Conservation (phyloP, 2,329 filamentous ascomycete species). For the Dothistroma pini region DNA sequence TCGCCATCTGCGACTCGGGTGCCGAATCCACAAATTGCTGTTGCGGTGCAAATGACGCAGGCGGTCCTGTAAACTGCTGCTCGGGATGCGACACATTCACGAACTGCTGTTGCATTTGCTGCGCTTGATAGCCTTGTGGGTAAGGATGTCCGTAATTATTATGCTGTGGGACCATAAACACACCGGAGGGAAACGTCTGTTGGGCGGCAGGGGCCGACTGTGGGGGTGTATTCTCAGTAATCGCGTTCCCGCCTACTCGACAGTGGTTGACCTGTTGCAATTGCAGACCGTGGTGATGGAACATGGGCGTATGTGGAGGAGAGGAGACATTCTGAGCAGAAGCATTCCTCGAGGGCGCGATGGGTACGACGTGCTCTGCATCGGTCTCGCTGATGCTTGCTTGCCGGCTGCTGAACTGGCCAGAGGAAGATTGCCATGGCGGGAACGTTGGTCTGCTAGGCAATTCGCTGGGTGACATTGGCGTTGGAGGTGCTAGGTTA, state of each 20-base stretch:
- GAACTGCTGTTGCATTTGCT: constrained; percentile 23
- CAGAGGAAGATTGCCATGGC: constrained; percentile 39
- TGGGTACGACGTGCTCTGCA: constrained; percentile 26
- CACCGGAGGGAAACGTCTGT: constrained; percentile 41
- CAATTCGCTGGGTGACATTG: constrained; percentile 41
- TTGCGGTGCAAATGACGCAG: constrained; percentile 13
- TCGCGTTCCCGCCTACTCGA: constrained; percentile 32
- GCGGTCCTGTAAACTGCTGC: constrained; percentile 20
- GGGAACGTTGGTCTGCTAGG: constrained; percentile 31
- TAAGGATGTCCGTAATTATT: constrained; percentile 16
- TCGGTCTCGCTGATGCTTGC: constrained; percentile 40
- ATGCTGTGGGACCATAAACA: constrained; percentile 32
- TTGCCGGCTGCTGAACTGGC: constrained; percentile 35
- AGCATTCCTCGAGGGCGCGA: constrained; percentile 6
- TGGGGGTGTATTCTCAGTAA: constrained; percentile 47
- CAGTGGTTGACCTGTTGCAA: constrained; percentile 14
- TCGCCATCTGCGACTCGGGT: constrained; percentile 13
- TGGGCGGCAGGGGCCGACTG: constrained; percentile 51
- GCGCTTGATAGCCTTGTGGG: constrained; percentile 13
- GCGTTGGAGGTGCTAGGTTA: constrained; percentile 48
- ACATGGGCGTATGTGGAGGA: constrained; percentile 46
- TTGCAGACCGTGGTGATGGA: constrained; percentile 25
- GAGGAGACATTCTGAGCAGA: constrained; percentile 35
- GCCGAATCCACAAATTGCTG: constrained; percentile 15
- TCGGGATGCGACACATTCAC: constrained; percentile 28